Evolutionary conservation across 2,329 filamentous ascomycete genomes (phyloP), one percentile per base, ranked within the genome.

Genomic region (Fonsecaea pedrosoi): DNA sequence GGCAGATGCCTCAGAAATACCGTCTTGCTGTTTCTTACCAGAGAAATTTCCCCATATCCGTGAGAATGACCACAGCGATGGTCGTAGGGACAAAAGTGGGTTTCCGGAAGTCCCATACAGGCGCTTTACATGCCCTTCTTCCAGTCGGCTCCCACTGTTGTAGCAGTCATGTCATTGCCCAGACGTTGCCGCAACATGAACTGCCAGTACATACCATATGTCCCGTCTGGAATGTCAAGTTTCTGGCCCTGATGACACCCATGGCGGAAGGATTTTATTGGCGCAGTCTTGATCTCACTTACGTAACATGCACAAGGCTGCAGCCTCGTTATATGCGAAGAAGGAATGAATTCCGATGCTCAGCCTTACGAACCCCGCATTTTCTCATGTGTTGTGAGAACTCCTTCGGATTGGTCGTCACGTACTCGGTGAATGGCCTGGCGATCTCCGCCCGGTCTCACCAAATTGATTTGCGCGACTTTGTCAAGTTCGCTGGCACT

Each of bases 341-440:
- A 38, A 37, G 54, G 35, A 56, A 48, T 18, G 37, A 21, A 4
- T 62, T 13, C 60, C 60, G 35, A 62, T 30, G 10, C 38, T 53
- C 56, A 38, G 61, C 61, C 61, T 58, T 48, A 40, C 35, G 21
- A 32, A 18, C 25, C 54, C 54, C 60, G 60, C 60, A 35, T 56
- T 50, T 50, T 50, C 21, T 48, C 42, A 48, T 21, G 42, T 25
- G 42, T 48, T 21, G 4, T 21, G 4, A 48, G 21, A 48, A 21
- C 42, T 48, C n/a, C 18, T 48, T 48, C n/a, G 42, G 42, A 48
- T 48, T 48, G 42, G 42, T 12, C 12, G 42, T 40, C 38, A 21
- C n/a, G n/a, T 8, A 38, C 37, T 38, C 37, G 37, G 13, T 9
- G 6, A 0, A 32, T 48, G 10, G 42, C 10, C 18, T 9, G 42